Evolutionary conservation across 768 basidiomycete genomes (phyloP).

Genomic region (Hygrocybe coccinea): DNA sequence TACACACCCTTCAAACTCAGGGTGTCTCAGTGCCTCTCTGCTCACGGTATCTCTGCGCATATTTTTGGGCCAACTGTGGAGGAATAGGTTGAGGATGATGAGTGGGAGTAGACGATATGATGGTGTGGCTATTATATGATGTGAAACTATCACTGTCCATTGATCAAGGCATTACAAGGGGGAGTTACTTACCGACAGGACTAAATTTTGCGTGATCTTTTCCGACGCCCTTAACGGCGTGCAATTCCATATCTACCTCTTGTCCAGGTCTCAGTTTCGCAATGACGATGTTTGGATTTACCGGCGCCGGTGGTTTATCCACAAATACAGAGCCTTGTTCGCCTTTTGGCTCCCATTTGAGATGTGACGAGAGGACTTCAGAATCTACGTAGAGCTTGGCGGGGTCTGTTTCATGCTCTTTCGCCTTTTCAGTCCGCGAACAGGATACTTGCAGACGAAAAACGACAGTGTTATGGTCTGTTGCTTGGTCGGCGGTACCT

Average conservation of each 20-base stretch:
- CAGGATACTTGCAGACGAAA: conserved; percentile 72
- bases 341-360: conserved; percentile 78
- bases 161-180: neutral
- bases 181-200: conserved; percentile 68
- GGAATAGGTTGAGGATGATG: conserved; percentile 69
- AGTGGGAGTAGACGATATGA: conserved; percentile 90
- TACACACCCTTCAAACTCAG: conserved; percentile 82
- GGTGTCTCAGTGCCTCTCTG: conserved; percentile 86
- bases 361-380: conserved; percentile 59
- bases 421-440: conserved; percentile 52
- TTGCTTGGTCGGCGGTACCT: conserved; percentile 55
- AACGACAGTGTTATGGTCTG: conserved; percentile 88
- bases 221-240: conserved; percentile 89
- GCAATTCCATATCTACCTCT: conserved; percentile 74
- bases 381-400: conserved; percentile 65
- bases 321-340: conserved; percentile 65
- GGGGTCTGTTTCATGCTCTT: conserved; percentile 43
- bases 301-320: conserved; percentile 52
- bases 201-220: conserved; percentile 96
- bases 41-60: conserved; percentile 86
- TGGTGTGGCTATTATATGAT: conserved; percentile 79
- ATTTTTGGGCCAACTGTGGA: conserved; percentile 61
- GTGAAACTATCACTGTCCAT: neutral
- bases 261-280: conserved; percentile 93
- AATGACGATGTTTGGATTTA: conserved; percentile 79